Conservation (phyloP, 1,284 basidiomycete genomes). For the Flammula alnicola region DNA sequence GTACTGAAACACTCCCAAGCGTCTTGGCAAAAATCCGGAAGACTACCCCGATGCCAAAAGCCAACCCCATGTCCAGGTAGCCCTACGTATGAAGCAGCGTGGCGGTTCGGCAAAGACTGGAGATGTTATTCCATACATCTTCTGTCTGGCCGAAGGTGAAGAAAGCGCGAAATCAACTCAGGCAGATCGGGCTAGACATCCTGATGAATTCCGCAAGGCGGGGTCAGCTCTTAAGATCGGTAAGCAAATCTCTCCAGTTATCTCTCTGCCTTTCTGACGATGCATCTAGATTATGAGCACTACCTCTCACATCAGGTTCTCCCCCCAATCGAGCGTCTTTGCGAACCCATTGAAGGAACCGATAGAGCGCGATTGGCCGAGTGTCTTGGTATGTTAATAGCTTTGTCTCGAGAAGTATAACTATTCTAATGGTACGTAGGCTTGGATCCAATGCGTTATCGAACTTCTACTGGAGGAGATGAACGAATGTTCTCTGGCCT, state of each 20-base stretch:
- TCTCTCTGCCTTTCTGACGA: no score
- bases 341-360: constrained; percentile 96
- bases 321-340: constrained; percentile 93
- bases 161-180: constrained; percentile 78
- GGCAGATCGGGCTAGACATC: constrained; percentile 91
- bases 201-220: constrained; percentile 86
- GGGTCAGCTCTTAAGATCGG: constrained; percentile 75
- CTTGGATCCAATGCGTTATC: constrained; percentile 85
- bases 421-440: constrained; percentile 45
- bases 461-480: constrained; percentile 53
- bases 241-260: constrained; percentile 38
- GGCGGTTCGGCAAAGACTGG: constrained; percentile 83
- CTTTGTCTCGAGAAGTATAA: neutral
- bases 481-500: constrained; percentile 81
- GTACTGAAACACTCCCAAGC: constrained; percentile 46
- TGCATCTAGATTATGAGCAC: constrained; percentile 79
- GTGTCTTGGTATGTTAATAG: constrained; percentile 79
- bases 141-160: constrained; percentile 83
- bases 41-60: constrained; percentile 96
- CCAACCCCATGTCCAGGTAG: constrained; percentile 97
- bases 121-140: constrained; percentile 96
- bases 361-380: constrained; percentile 91
- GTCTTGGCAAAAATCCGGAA: constrained; percentile 92
- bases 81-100: constrained; percentile 87
- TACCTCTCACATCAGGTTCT: constrained; percentile 93